Evolutionary conservation across 192 early-diverging fungal genomes (phyloP), one percentile per base, ranked within the genome.

Genomic region (Linnemannia elongata): DNA sequence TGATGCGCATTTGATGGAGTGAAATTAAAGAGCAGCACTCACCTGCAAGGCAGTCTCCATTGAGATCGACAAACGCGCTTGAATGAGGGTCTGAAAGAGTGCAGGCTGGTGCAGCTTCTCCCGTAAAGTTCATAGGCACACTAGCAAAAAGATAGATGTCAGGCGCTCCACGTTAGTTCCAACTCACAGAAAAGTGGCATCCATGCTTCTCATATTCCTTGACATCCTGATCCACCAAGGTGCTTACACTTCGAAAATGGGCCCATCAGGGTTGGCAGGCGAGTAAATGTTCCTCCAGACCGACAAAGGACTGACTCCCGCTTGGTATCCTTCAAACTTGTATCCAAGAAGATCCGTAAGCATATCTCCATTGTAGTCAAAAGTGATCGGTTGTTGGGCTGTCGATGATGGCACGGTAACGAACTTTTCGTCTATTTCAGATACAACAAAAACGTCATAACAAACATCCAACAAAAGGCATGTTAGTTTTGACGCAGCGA

Each of bases 1-100:
- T 22, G 68, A 0, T 72, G 42, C 27, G 33, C 24, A 39, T 49
- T 66, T 24, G 69, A 22, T 52, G 22, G 4, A 27, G 8, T 68
- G 8, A 55, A 17, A 20, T 3, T 15, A 27, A 66, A 12, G 1
- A 52, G 41, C 71, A 30, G 33, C 75, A 38, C 45, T 81, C 88
- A 93, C 94, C 95, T 74, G 96, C 92, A 72, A 95, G 84, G 83
- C 97, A 99, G 91, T 99, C 97, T 35, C 97, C 97, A 79, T 99
- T 90, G 39, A 99, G 83, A 88, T 99, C 97, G 1, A 99, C 79
- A 92, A 98, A 99, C 7, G 97, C 97, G 87, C 94, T 97, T 0
- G 97, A 97, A 82, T 98, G 96, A n/a, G 96, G 96, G 60, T 92
- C 79, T 20, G 95, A 86, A n/a, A 93, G 91, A 54, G 60, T 89